These are phyloP conservation scores for Colletotrichum sojae DNA, from an alignment of 2,329 filamentous ascomycete genomes.

Conservation along the genomic window DNA sequence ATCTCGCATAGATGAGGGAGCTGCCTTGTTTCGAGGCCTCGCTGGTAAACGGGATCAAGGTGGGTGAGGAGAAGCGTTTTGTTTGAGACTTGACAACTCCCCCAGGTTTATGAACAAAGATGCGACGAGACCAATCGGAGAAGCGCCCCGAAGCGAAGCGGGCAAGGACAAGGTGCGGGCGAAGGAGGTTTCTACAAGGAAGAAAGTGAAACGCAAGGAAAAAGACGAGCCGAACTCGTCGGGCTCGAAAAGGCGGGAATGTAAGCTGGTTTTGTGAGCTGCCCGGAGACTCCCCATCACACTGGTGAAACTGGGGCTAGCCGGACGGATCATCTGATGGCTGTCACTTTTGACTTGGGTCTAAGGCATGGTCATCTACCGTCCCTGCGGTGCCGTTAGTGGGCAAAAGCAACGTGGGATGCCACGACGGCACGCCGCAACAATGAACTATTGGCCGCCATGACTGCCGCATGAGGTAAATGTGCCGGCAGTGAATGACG, in stretches of 20 bases:
- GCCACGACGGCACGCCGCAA: conserved; percentile 31
- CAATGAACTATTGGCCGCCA: conserved; percentile 40
- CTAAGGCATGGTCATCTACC: conserved; percentile 33
- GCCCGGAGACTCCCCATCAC: conserved; percentile 31
- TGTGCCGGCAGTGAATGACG: conserved; percentile 34
- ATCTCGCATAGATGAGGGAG: conserved; percentile 37
- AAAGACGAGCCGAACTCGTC: conserved; percentile 18
- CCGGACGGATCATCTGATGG: conserved; percentile 40
- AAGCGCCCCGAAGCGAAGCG: conserved; percentile 15
- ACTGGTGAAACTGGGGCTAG: conserved; percentile 40
- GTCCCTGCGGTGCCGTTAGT: conserved; percentile 37
- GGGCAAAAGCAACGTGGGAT: conserved; percentile 40
- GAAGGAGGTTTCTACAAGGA: conserved; percentile 30
- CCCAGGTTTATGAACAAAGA: conserved; percentile 26
- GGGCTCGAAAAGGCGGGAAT: conserved; percentile 29
- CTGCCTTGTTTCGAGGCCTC: conserved; percentile 33
- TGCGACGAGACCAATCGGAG: conserved; percentile 27
- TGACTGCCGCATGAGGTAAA: conserved; percentile 35
- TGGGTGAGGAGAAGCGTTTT: conserved; percentile 15
- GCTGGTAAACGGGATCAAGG: conserved; percentile 22
- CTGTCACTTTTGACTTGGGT: conserved; percentile 31
- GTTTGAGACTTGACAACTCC: conserved; percentile 23
- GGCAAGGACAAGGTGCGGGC: neutral
- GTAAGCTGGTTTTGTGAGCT: conserved; percentile 40
- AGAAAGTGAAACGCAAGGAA: conserved; percentile 36